Evolutionary conservation across 345 rosid species (phyloP).

Genomic region (Rhodamnia argentea): DNA sequence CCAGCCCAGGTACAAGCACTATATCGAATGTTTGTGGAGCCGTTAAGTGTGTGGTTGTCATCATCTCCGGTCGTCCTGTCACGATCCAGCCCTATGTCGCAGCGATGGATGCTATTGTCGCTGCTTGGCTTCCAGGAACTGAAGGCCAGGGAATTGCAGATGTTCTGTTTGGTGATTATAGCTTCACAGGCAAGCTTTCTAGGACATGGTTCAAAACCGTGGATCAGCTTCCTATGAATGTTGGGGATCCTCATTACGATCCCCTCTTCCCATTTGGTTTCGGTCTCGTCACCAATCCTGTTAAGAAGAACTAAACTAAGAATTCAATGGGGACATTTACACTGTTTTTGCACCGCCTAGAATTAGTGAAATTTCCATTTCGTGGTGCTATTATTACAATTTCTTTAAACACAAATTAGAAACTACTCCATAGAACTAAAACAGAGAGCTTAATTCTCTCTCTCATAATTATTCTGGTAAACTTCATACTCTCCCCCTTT

Average conservation of each 20-base stretch:
- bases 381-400: background rate
- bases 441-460: too few relatives aligned
- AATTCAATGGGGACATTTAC: background rate
- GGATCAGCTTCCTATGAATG: constrained; percentile 69
- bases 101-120: constrained; percentile 38
- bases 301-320: background rate
- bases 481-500: too few relatives aligned
- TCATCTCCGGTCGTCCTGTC: constrained; percentile 64
- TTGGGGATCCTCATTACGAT: constrained; percentile 49
- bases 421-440: too few relatives aligned
- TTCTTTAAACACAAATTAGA: background rate
- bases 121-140: constrained; percentile 73
- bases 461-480: too few relatives aligned
- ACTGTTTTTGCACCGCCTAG: background rate
- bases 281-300: constrained; percentile 33
- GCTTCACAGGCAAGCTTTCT: constrained; percentile 53
- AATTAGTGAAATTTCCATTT: background rate
- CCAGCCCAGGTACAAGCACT: constrained; percentile 40
- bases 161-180: constrained; percentile 59
- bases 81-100: constrained; percentile 40
- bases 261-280: constrained; percentile 66
- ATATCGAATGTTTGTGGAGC: constrained; percentile 37
- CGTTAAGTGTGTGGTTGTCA: constrained; percentile 41
- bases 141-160: constrained; percentile 73
- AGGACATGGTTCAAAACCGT: constrained; percentile 63